phyloP scores from a whole-genome alignment of 2,329 filamentous ascomycete species.

The Fusarium palustre region DNA sequence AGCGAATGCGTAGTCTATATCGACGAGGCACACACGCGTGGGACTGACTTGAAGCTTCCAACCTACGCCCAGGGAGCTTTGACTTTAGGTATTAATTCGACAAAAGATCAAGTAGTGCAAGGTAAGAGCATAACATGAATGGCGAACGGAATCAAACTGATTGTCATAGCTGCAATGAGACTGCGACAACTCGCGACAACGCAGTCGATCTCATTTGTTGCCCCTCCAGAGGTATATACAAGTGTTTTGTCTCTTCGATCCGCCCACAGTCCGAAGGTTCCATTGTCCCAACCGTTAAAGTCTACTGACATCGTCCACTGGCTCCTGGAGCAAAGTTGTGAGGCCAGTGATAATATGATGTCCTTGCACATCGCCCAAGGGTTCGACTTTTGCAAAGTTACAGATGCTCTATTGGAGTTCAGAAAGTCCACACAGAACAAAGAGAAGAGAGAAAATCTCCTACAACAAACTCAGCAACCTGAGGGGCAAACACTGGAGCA shows the following conservation, averaged over 20 bases:
- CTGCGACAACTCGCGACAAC: constrained; percentile 67
- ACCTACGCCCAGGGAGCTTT: constrained; percentile 60
- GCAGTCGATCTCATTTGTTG: constrained; percentile 67
- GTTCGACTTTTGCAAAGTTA: constrained; percentile 68
- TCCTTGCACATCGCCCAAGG: constrained; percentile 71
- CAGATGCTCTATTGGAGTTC: constrained; percentile 60
- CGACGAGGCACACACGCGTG: constrained; percentile 71
- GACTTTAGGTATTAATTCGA: constrained; percentile 67
- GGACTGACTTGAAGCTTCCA: constrained; percentile 70
- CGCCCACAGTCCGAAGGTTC: too few species aligned
- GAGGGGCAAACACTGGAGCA: constrained; percentile 69
- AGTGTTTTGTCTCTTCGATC: too few species aligned
- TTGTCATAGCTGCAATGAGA: constrained; percentile 69
- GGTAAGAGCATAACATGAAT: constrained; percentile 50
- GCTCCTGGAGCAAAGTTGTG: constrained; percentile 74
- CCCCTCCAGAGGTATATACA: constrained; percentile 68
- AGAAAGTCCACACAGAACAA: constrained; percentile 56
- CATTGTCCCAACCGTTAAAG: too few species aligned
- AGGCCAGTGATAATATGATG: constrained; percentile 68
- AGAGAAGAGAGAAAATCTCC: constrained; percentile 48
- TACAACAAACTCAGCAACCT: constrained; percentile 55
- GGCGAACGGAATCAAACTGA: neutral
- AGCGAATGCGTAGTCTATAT: constrained; percentile 67
- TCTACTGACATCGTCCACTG: constrained; percentile 58
- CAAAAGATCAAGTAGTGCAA: constrained; percentile 72